Evolutionary conservation across 2,329 filamentous ascomycete species (phyloP), one percentile per base, ranked within the genome.

Genomic region (Chalaropsis thielavioides): DNA sequence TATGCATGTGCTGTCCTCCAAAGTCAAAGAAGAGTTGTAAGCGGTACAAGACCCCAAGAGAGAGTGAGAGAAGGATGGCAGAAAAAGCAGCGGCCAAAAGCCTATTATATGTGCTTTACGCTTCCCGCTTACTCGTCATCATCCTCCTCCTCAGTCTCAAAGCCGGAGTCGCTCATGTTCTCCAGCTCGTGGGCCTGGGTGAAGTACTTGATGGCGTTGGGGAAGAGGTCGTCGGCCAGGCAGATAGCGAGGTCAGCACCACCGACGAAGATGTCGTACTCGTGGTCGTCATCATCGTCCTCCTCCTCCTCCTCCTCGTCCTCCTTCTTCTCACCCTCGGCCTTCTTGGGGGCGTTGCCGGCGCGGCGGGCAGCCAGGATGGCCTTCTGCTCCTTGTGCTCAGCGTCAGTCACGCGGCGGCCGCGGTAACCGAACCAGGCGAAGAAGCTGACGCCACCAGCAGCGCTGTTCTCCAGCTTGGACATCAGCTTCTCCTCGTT

Each of bases 191-290:
- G 84, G 58, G 89, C 88, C 76, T 89, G 82, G 94, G 90, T 88
- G 77, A 94, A 97, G 77, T 94, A 95, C 75, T 89, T 90, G 74
- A 95, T 86, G 66, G 92, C 92, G 68, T 85, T 84, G 60, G 90
- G 89, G 86, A 88, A 96, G 63, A 97, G 78, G 70, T 97, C 92
- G 73, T 97, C 92, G 8, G 88, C 84, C 70, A 97, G 80, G 67
- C 85, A 81, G 68, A 90, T 81, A 46, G 91, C 92, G 60, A 97
- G 75, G 68, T 92, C 88, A 70, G 95, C 90, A 24, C 89, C 92
- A 54, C 85, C 84, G n/a, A 89, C 87, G 79, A 94, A 96, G 70
- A 95, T 87, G 75, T 96, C 92, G 60, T 87, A 81, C 64, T 86
- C 84, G 68, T 86, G 81, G 69, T 87, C 82, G 68, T 86, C 83